Evolutionary conservation across 768 basidiomycete species (phyloP).

Genomic region (Dendrothele bispora): DNA sequence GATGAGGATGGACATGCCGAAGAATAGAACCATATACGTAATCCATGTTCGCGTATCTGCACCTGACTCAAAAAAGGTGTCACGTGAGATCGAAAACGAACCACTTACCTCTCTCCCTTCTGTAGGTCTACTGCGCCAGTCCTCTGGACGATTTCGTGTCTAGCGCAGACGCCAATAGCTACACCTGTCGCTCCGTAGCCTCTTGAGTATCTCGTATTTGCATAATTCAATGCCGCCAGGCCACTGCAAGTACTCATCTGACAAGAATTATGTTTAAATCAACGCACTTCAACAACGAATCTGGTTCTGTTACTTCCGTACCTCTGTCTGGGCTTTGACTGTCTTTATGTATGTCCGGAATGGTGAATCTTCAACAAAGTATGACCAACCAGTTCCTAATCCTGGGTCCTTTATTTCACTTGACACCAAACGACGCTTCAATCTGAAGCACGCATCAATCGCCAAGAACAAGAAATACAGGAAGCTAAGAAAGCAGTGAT

Average conservation of each 20-base stretch:
- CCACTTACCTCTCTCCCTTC: too few species aligned
- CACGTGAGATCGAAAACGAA: background rate
- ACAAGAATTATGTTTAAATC: background rate
- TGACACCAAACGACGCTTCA: conserved; percentile 13
- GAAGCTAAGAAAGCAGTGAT: conserved; percentile 7
- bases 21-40: conserved; percentile 20
- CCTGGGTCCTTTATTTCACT: conserved; percentile 17
- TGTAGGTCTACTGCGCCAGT: conserved; percentile 27
- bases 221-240: conserved; percentile 4
- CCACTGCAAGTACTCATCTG: conserved; percentile 2
- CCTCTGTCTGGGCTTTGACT: conserved; percentile 11
- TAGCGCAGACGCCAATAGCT: conserved; percentile 25
- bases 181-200: conserved; percentile 25
- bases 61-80: background rate
- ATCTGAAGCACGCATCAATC: too few species aligned
- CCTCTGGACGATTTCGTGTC: conserved; percentile 33
- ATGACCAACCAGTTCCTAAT: conserved; percentile 18
- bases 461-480: conserved; percentile 14
- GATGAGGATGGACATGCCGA: conserved; percentile 3
- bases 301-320: conserved; percentile 6
- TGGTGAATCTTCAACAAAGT: conserved; percentile 12
- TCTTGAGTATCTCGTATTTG: conserved; percentile 1
- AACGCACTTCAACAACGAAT: background rate
- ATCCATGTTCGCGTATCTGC: conserved; percentile 30
- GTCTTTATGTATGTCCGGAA: conserved; percentile 9